Evolutionary conservation across 495 filamentous ascomycete genomes (phyloP).

Genomic region (Evernia prunastri): DNA sequence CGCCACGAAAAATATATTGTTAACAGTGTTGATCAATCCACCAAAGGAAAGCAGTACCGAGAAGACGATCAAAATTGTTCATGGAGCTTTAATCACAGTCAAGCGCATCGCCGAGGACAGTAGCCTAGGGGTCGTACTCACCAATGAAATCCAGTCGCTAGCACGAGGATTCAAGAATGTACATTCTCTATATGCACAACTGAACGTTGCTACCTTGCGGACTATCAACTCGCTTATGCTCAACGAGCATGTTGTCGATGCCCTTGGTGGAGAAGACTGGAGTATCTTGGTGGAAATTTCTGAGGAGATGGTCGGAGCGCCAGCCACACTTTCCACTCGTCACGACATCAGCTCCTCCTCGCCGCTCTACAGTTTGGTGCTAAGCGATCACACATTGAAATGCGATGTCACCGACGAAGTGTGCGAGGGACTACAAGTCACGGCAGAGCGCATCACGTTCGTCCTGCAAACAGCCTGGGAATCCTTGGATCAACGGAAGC

Average conservation of each 20-base stretch:
- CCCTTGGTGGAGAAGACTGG: not conserved
- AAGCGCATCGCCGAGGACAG: not conserved
- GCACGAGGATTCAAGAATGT: not conserved
- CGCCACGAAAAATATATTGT: constrained; percentile 7
- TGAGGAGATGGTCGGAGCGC: not conserved
- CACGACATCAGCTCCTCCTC: not conserved
- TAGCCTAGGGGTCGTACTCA: not conserved
- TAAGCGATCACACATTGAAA: constrained; percentile 1
- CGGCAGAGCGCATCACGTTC: constrained; percentile 6
- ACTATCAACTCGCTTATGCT: constrained; percentile 1
- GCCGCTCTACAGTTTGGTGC: constrained; percentile 1
- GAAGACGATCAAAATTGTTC: not conserved
- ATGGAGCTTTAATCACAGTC: constrained; percentile 13
- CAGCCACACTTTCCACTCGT: not conserved
- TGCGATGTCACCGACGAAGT: not conserved
- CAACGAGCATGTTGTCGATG: not conserved
- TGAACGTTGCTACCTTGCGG: not conserved
- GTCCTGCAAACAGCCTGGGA: not conserved
- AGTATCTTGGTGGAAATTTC: not conserved
- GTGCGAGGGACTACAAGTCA: not conserved
- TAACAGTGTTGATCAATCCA: constrained; percentile 2
- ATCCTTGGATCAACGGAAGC: not conserved
- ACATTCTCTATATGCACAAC: not conserved
- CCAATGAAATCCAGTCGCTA: constrained; percentile 4
- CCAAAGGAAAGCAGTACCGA: not conserved